Conservation (phyloP, 1,284 basidiomycete species). For the Exsudoporus floridanus region DNA sequence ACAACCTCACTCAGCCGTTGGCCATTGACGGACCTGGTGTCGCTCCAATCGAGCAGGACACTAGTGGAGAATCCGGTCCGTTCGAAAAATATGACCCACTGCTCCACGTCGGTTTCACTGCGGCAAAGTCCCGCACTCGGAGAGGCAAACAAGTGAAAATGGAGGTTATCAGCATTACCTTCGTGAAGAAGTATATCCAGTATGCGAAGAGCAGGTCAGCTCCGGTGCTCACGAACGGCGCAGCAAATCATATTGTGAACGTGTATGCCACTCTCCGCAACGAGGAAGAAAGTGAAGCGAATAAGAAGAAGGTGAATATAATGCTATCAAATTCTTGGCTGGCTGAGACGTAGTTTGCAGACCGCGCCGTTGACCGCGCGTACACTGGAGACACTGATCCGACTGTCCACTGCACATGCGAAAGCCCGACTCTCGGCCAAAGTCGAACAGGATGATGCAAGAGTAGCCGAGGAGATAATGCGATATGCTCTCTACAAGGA, state of each 20-base stretch:
- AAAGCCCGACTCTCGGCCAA: slow-evolving; percentile 88
- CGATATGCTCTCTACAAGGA: slow-evolving; percentile 98
- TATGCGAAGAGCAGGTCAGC: slow-evolving; percentile 90
- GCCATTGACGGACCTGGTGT: slow-evolving; percentile 76
- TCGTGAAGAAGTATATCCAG: slow-evolving; percentile 99
- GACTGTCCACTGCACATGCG: slow-evolving; percentile 96
- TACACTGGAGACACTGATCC: slow-evolving; percentile 98
- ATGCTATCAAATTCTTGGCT: slow-evolving; percentile 1
- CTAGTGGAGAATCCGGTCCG: slow-evolving; percentile 65
- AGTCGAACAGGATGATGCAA: slow-evolving; percentile 86
- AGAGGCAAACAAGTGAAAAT: slow-evolving; percentile 63
- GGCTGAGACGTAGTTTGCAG: slow-evolving; percentile 42
- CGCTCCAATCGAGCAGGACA: slow-evolving; percentile 53
- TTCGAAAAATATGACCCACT: slow-evolving; percentile 98
- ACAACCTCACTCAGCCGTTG: slow-evolving; percentile 86
- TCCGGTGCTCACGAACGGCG: slow-evolving; percentile 88
- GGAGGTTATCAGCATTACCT: slow-evolving; percentile 90
- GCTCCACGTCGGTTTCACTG: slow-evolving; percentile 80
- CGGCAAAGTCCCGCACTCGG: slow-evolving; percentile 54
- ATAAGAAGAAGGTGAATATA: slow-evolving; percentile 77
- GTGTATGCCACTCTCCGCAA: slow-evolving; percentile 93
- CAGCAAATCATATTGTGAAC: slow-evolving; percentile 91
- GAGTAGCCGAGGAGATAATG: slow-evolving; percentile 91
- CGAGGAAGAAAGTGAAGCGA: slow-evolving; percentile 82
- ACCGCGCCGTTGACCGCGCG: slow-evolving; percentile 97